phyloP scores from a whole-genome alignment of 2,329 filamentous ascomycete species.

The Botrytis galanthina region DNA sequence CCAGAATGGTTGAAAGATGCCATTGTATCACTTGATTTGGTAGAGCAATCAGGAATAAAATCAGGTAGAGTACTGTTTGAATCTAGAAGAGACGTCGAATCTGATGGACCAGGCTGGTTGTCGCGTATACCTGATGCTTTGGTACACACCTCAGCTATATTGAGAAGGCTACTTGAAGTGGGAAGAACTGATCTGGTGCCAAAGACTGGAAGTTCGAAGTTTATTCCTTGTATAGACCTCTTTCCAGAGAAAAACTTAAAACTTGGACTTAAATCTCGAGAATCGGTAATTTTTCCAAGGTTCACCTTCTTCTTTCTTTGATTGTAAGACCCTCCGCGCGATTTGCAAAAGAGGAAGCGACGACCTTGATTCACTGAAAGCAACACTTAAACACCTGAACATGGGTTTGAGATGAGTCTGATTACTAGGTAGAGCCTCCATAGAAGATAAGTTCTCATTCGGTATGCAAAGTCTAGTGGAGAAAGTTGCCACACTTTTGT shows the following conservation, averaged over 20 bases:
- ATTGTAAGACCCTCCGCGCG: background rate
- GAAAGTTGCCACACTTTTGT: background rate
- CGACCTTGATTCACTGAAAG: background rate
- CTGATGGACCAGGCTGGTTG: background rate
- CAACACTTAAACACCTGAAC: background rate
- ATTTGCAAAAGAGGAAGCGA: background rate
- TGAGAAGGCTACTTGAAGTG: background rate
- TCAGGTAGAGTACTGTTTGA: background rate
- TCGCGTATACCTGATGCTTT: background rate
- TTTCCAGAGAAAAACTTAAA: background rate
- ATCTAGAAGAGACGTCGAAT: background rate
- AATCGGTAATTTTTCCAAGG: fast-evolving
- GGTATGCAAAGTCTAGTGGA: background rate
- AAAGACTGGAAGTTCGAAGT: background rate
- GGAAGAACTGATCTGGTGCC: background rate
- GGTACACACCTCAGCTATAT: background rate
- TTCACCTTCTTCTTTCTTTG: background rate
- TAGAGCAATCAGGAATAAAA: background rate
- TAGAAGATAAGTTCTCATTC: fast-evolving
- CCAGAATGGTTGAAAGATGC: background rate
- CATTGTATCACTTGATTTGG: background rate
- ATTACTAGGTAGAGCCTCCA: background rate
- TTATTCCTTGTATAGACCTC: background rate
- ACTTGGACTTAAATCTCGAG: background rate
- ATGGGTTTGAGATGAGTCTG: no score